Percentiles rank a stretch among this genome's conserved stretches.
Conservation (phyloP, 2,329 filamentous ascomycete species). For the Diaporthe capsici region DNA sequence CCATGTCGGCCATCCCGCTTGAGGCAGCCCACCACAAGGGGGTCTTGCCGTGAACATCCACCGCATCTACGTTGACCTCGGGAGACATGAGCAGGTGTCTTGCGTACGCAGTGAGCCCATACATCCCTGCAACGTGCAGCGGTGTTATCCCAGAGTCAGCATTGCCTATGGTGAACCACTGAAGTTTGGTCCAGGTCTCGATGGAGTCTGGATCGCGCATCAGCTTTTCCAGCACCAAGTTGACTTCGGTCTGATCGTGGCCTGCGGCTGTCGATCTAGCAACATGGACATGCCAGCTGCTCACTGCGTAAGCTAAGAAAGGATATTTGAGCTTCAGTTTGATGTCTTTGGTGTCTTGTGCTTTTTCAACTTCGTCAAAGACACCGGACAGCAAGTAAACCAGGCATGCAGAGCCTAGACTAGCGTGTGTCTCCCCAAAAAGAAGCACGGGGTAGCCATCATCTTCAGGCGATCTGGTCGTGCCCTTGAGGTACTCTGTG, state of each 20-base stretch:
- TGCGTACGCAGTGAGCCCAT: neutral
- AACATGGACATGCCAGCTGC: neutral
- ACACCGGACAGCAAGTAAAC: neutral
- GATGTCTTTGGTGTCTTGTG: neutral
- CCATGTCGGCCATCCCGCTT: neutral
- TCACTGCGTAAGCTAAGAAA: neutral
- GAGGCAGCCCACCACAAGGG: neutral
- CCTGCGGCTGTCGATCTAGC: neutral
- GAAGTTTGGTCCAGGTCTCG: neutral
- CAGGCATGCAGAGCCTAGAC: neutral
- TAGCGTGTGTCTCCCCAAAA: neutral
- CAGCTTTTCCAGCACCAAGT: neutral
- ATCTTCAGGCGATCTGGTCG: neutral
- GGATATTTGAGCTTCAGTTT: neutral
- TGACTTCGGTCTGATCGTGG: neutral
- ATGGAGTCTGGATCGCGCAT: neutral
- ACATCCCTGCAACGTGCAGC: neutral
- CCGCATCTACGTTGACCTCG: neutral
- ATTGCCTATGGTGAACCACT: neutral
- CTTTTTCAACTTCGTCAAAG: neutral
- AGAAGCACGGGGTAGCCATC: neutral
- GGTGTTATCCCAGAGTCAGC: neutral
- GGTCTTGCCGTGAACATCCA: neutral
- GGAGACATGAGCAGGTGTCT: neutral
- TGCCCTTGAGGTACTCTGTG: neutral